Conservation (phyloP, 2,329 filamentous ascomycete genomes). For the Fusarium avenaceum region DNA sequence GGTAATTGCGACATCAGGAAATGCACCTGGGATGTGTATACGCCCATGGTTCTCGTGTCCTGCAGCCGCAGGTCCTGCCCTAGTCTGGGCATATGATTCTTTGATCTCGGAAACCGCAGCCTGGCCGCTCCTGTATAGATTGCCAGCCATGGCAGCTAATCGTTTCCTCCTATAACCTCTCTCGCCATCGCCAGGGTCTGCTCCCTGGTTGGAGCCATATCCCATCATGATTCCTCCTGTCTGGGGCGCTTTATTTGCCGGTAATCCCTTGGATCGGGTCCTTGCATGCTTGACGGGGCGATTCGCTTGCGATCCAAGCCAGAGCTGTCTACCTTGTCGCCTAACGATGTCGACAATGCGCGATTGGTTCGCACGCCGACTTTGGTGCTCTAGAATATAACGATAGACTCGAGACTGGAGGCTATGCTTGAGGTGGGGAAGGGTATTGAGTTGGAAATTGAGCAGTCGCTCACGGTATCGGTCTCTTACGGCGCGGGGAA, state of each 20-base stretch:
- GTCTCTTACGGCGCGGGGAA: slow-evolving; percentile 72
- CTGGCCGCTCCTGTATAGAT: slow-evolving; percentile 68
- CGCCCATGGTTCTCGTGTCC: slow-evolving; percentile 50
- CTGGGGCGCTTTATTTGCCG: slow-evolving; percentile 50
- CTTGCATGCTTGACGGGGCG: slow-evolving; percentile 52
- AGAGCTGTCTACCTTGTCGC: slow-evolving; percentile 60
- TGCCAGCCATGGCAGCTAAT: slow-evolving; percentile 75
- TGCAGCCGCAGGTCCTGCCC: slow-evolving; percentile 53
- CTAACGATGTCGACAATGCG: slow-evolving; percentile 60
- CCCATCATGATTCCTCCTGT: slow-evolving; percentile 43
- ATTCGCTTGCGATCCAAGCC: slow-evolving; percentile 56
- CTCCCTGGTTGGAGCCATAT: slow-evolving; percentile 51
- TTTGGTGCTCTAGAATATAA: slow-evolving; percentile 76
- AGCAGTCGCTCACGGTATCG: slow-evolving; percentile 76
- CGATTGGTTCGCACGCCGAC: slow-evolving; percentile 63
- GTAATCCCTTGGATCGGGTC: slow-evolving; percentile 50
- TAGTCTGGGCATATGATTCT: slow-evolving; percentile 70
- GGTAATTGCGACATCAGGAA: slow-evolving; percentile 86
- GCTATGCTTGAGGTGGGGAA: slow-evolving; percentile 77
- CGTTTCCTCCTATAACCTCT: slow-evolving; percentile 81
- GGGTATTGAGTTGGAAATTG: slow-evolving; percentile 78
- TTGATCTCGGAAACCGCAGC: slow-evolving; percentile 70
- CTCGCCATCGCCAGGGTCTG: slow-evolving; percentile 60
- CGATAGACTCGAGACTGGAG: slow-evolving; percentile 83
- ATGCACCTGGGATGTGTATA: slow-evolving; percentile 76